phyloP scores from a whole-genome alignment of 768 basidiomycete genomes.

The Pleurotus ostreatus region DNA sequence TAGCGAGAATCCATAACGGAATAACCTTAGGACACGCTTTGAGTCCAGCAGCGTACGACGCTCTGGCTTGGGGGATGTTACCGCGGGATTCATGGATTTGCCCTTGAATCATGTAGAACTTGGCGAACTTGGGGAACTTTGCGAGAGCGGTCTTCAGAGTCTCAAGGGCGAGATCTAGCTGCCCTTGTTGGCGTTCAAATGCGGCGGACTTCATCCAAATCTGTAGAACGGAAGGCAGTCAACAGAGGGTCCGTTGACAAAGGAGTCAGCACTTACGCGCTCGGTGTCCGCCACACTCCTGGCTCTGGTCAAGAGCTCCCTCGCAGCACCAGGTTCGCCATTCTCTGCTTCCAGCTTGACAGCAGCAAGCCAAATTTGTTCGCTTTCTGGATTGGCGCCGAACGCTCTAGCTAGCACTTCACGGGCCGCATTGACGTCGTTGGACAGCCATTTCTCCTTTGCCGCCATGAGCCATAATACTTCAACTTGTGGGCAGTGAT shows the following conservation, averaged over 20 bases:
- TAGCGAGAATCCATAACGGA: slow-evolving; percentile 86
- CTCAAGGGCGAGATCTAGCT: slow-evolving; percentile 66
- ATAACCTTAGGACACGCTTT: slow-evolving; percentile 85
- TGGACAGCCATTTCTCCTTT: slow-evolving; percentile 92
- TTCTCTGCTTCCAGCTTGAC: slow-evolving; percentile 97
- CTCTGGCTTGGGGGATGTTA: slow-evolving; percentile 65
- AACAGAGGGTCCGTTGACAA: neutral
- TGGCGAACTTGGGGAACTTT: slow-evolving; percentile 87
- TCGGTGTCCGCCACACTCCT: slow-evolving; percentile 90
- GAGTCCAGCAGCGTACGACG: slow-evolving; percentile 77
- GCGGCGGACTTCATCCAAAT: slow-evolving; percentile 99
- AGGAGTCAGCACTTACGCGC: slow-evolving; percentile 47
- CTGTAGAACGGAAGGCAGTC: slow-evolving; percentile 32
- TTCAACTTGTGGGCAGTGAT: slow-evolving; percentile 93
- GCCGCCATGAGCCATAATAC: slow-evolving; percentile 97
- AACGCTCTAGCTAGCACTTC: slow-evolving; percentile 87
- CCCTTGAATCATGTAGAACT: slow-evolving; percentile 96
- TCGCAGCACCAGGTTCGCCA: slow-evolving; percentile 80
- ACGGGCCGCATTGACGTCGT: slow-evolving; percentile 88
- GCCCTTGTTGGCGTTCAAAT: slow-evolving; percentile 88
- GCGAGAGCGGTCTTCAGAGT: slow-evolving; percentile 70
- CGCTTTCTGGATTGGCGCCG: slow-evolving; percentile 93
- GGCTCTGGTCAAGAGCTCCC: slow-evolving; percentile 84
- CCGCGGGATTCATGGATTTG: slow-evolving; percentile 73
- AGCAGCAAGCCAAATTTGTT: slow-evolving; percentile 96